phyloP scores from a whole-genome alignment of 768 basidiomycete genomes.

The Lentinula detonsa region DNA sequence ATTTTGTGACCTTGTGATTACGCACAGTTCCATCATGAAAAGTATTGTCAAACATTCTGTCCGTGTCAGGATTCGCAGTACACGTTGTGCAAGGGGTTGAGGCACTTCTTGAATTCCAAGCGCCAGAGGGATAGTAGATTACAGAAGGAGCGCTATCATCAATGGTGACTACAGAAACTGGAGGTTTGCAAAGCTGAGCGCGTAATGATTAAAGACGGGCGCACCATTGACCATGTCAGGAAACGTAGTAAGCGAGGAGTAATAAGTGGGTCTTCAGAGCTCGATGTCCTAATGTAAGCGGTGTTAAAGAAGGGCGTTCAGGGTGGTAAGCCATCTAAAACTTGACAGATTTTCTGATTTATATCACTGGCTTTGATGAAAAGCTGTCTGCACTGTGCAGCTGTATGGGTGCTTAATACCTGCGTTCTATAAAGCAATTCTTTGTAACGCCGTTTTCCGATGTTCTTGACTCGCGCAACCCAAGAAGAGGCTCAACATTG shows the following conservation, averaged over 20 bases:
- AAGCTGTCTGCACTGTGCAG: too few relatives aligned
- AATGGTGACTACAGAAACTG: constrained; percentile 19
- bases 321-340: too few relatives aligned
- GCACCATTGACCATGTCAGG: not conserved
- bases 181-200: not conserved
- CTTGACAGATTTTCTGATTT: too few relatives aligned
- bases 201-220: not conserved
- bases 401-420: too few relatives aligned
- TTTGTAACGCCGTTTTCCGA: too few relatives aligned
- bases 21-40: constrained; percentile 18
- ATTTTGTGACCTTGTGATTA: not conserved
- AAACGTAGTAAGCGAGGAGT: not conserved
- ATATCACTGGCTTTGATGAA: too few relatives aligned
- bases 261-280: not conserved
- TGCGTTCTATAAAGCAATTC: too few relatives aligned
- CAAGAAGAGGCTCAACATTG: too few relatives aligned
- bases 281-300: too few relatives aligned
- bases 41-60: constrained; percentile 11
- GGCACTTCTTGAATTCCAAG: constrained; percentile 14
- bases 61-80: constrained; percentile 13
- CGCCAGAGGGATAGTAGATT: constrained; percentile 11
- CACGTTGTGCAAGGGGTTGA: constrained; percentile 13
- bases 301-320: too few relatives aligned
- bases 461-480: too few relatives aligned
- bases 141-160: constrained; percentile 19